These are phyloP conservation scores for Erysiphe neolycopersici DNA, from an alignment of 2,329 filamentous ascomycete species.

Conservation along the genomic window DNA sequence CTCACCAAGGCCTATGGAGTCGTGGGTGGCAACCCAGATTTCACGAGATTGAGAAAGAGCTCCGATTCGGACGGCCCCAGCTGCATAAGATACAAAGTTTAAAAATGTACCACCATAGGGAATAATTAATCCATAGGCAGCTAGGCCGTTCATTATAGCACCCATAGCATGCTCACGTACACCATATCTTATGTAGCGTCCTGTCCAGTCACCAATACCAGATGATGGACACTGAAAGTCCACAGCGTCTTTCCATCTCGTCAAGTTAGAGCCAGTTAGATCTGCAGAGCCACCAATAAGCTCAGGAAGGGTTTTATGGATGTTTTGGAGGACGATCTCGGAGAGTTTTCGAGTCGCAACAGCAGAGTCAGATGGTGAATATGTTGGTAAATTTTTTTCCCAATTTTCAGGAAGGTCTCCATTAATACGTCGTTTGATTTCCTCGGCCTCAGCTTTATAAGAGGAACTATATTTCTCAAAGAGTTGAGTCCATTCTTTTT, in stretches of 20 bases:
- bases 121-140: slow-evolving; percentile 84
- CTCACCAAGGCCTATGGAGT: slow-evolving; percentile 97
- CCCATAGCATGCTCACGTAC: slow-evolving; percentile 84
- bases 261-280: slow-evolving; percentile 96
- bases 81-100: slow-evolving; percentile 97
- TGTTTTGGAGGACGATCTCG: slow-evolving; percentile 72
- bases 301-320: slow-evolving; percentile 63
- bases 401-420: slow-evolving; percentile 82
- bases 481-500: slow-evolving; percentile 88
- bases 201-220: slow-evolving; percentile 67
- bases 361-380: slow-evolving; percentile 63
- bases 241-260: slow-evolving; percentile 84
- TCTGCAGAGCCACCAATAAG: slow-evolving; percentile 90
- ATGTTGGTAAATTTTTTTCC: slow-evolving; percentile 80
- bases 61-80: slow-evolving; percentile 82
- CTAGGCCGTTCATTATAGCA: slow-evolving; percentile 80
- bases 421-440: slow-evolving; percentile 55
- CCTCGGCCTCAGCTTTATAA: slow-evolving; percentile 52
- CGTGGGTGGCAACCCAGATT: slow-evolving; percentile 94
- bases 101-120: slow-evolving; percentile 92
- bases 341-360: slow-evolving; percentile 90
- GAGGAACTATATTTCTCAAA: slow-evolving; percentile 63
- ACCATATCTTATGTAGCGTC: slow-evolving; percentile 82
- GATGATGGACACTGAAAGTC: slow-evolving; percentile 87
- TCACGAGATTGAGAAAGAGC: slow-evolving; percentile 70